Base-by-base conservation (phyloP, 306 rosid genomes). In the Citrullus amarus region DNA sequence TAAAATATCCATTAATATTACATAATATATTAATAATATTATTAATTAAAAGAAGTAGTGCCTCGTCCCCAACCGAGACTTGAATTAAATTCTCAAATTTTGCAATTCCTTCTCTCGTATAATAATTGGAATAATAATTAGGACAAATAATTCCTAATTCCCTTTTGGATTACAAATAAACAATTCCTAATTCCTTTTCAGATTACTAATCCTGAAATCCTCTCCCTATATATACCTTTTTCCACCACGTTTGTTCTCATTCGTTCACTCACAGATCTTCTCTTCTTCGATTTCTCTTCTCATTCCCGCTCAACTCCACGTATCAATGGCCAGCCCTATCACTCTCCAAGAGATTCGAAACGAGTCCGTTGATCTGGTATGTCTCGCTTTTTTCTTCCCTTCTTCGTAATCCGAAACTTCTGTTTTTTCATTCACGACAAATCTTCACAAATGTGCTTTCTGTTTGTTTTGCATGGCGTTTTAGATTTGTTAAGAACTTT, bases 301-400 rank as follows among this genome's bases (percentile, higher is more conserved):
- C 11, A 2, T 3, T 12, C 15, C 14, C 14, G 15, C 15, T 48
- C 53, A 1, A 9, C 13, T 13, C 11, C 2, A 50, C 55, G 18
- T 50, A 34, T 3, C n/a, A n/a, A 68, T 68, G 74, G 74, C 74
- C 2, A 68, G 17, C 9, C 28, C 54, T 10, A 68, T 68, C 54
- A 41, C 74, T 68, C 74, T 68, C 54, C 74, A 68, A 41, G 34
- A 41, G 54, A 41, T 68, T 39, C 30, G 34, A 4, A 68, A 41
- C 28, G 74, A 68, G 18, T 68, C 74, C 0, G 93, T 94, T 61
- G 97, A 94, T 88, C 89, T 94, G 96, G 98, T 94, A 48, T 3
- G 4, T 48, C 9, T 48, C 13, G 3, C 50, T 9, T 9, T 9
- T 9, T 44, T 36, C 39, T 34, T 34, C 38, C 38, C 4, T 4